phyloP scores from a whole-genome alignment of 2,329 filamentous ascomycete species.

The Colletotrichum salicis region DNA sequence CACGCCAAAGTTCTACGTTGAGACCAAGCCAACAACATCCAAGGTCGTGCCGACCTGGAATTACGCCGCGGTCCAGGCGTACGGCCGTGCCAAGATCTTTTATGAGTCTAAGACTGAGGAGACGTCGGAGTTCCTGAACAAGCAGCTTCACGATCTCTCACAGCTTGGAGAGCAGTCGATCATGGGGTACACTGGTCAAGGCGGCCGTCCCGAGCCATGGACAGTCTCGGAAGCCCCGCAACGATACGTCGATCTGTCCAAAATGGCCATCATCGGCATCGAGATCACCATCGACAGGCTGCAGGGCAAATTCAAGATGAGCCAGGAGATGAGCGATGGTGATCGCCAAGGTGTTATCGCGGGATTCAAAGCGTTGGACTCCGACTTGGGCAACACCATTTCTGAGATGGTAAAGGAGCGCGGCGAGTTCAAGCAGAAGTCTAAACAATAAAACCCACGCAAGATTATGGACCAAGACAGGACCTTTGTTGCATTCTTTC shows the following conservation, averaged over 20 bases:
- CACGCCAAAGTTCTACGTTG: constrained; percentile 74
- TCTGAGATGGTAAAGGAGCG: constrained; percentile 46
- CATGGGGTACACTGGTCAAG: constrained; percentile 64
- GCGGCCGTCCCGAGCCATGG: constrained; percentile 58
- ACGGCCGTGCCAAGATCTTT: constrained; percentile 66
- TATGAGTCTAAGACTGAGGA: constrained; percentile 58
- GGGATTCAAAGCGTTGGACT: constrained; percentile 58
- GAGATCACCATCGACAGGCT: constrained; percentile 66
- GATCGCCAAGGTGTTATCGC: constrained; percentile 67
- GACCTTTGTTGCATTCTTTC: too few species aligned
- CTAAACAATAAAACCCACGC: background rate
- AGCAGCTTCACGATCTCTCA: constrained; percentile 65
- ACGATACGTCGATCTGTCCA: constrained; percentile 65
- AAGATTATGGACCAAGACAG: background rate
- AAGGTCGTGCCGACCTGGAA: constrained; percentile 80
- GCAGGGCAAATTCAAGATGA: constrained; percentile 75
- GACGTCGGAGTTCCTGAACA: constrained; percentile 58
- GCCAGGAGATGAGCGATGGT: constrained; percentile 64
- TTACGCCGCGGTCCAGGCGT: constrained; percentile 73
- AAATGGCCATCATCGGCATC: constrained; percentile 69
- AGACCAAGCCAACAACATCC: constrained; percentile 71
- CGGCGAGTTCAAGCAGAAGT: constrained; percentile 41
- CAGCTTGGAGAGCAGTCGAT: constrained; percentile 60
- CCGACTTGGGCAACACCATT: constrained; percentile 45
- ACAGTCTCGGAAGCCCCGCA: constrained; percentile 66